A percentile compares a stretch with the other conserved stretches of the same genome.
phyloP scores from a whole-genome alignment of 148 eudicot genomes.

The Rhododendron kiyosumense region DNA sequence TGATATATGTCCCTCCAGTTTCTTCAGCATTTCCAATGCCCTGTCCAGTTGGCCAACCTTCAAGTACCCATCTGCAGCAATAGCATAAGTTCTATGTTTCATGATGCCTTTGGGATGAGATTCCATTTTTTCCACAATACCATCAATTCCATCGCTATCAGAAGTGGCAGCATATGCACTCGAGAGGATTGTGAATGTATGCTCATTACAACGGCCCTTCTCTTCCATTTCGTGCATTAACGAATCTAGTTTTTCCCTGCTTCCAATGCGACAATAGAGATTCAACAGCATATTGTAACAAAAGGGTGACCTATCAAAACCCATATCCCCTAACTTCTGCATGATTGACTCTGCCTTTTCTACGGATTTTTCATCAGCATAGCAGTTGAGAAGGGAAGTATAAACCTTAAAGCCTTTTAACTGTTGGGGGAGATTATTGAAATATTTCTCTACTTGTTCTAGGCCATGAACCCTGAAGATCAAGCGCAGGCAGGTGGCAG shows the following conservation, averaged over 20 bases:
- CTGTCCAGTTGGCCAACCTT: too few relatives aligned
- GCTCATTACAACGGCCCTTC: too few relatives aligned
- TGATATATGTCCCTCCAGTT: too few relatives aligned
- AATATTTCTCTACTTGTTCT: constrained; percentile 29
- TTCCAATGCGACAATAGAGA: constrained; percentile 22
- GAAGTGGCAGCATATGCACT: too few relatives aligned
- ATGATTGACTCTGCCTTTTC: constrained; percentile 40
- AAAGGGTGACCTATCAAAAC: constrained; percentile 14
- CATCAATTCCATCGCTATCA: too few relatives aligned
- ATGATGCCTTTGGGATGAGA: too few relatives aligned
- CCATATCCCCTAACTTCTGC: constrained; percentile 31
- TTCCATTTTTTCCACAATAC: too few relatives aligned
- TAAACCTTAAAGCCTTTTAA: constrained; percentile 20
- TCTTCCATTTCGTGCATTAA: constrained; percentile 34
- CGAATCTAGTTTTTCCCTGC: constrained; percentile 21
- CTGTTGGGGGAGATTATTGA: constrained; percentile 22
- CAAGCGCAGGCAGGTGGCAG: constrained; percentile 14
- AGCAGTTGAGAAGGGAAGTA: constrained; percentile 34
- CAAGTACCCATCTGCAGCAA: too few relatives aligned
- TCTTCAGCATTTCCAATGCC: too few relatives aligned
- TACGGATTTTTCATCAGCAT: constrained; percentile 24
- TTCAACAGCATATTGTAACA: constrained; percentile 34
- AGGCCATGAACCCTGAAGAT: constrained; percentile 27
- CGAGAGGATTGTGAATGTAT: too few relatives aligned
- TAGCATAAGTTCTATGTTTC: too few relatives aligned